These are phyloP conservation scores for Cryptosporidium ubiquitum DNA, from an alignment of 169 alveolate genomes.

Conservation along the genomic window DNA sequence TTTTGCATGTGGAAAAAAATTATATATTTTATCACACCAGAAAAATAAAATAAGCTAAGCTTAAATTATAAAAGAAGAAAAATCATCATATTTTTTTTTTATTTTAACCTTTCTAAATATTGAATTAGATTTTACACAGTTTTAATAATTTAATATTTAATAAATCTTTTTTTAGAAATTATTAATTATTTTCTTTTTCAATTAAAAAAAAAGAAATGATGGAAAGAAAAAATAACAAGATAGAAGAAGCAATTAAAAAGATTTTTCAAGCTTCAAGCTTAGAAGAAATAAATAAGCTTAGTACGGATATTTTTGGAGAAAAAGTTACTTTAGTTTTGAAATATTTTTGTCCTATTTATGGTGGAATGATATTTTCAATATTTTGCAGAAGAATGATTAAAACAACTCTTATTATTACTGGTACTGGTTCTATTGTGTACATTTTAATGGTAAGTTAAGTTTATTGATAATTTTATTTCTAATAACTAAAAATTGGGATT, in stretches of 20 bases:
- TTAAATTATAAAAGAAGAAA: neutral
- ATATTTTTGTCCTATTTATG: slow-evolving; percentile 16
- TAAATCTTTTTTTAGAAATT: neutral
- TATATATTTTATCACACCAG: neutral
- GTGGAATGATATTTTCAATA: slow-evolving; percentile 23
- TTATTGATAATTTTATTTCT: neutral
- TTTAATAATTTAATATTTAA: neutral
- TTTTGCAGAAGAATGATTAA: slow-evolving; percentile 23
- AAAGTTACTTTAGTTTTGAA: slow-evolving; percentile 27
- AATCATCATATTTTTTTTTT: neutral
- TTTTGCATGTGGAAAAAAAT: slow-evolving; percentile 16
- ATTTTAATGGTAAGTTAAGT: slow-evolving; percentile 54
- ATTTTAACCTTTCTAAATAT: neutral
- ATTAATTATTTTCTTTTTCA: neutral
- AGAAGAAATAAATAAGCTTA: neutral
- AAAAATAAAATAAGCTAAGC: neutral
- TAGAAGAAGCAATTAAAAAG: neutral
- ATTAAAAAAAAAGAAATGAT: neutral
- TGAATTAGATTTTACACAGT: neutral
- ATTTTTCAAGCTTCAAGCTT: neutral
- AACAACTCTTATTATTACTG: slow-evolving; percentile 47
- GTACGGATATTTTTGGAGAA: slow-evolving; percentile 25
- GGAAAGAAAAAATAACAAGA: neutral
- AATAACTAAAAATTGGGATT: neutral
- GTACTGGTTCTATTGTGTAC: slow-evolving; percentile 28